Evolutionary conservation across 2,329 filamentous ascomycete genomes (phyloP), one percentile per base, ranked within the genome.

Genomic region (Venturia carpophila): DNA sequence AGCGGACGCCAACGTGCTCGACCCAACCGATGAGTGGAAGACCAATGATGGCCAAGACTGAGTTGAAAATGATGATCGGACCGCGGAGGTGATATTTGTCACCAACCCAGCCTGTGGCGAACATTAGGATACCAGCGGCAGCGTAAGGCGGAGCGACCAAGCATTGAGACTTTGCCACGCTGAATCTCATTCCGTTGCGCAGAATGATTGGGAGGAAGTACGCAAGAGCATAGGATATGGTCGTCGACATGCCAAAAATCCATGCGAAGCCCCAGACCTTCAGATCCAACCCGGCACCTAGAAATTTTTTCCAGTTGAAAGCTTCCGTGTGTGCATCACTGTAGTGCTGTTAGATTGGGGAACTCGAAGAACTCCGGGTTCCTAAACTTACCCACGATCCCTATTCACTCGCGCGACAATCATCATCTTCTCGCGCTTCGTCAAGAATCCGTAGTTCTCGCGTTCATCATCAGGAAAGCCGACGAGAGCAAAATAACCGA

Each of bases 201-300:
- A 95, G 84, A 69, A 94, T 90, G 71, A 93, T 84, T 9, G 90
- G 90, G 3, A 92, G 77, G 72, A 92, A 93, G 75, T 89, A 93
- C 1, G 89, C 87, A 9, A 94, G 82, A 0, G 89, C 85, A 73
- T 94, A 94, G 1, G 83, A 83, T 63, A 90, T 83, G 11, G 88
- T 89, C 0, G 89, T 92, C 1, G 84, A 83, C 73, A 84, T 84
- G 77, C 79, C 80, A 72, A 82, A 84, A 65, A 84, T 79, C 69
- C 79, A 67, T 0, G 80, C 82, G 65, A 83, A 84, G 1, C 74
- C 79, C 81, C 83, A 84, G 63, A 84, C 76, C 69, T 85, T 84
- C 64, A 77, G 69, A 67, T 85, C 83, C 1, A 75, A 66, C 2
- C 75, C 80, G 34, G 78, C 75, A 39, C 73, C 74, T 56, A 84